Percentiles rank a stretch among this genome's conserved stretches.
Evolutionary conservation across 148 eudicot genomes (phyloP).

Genomic region (Rhododendron simsii): DNA sequence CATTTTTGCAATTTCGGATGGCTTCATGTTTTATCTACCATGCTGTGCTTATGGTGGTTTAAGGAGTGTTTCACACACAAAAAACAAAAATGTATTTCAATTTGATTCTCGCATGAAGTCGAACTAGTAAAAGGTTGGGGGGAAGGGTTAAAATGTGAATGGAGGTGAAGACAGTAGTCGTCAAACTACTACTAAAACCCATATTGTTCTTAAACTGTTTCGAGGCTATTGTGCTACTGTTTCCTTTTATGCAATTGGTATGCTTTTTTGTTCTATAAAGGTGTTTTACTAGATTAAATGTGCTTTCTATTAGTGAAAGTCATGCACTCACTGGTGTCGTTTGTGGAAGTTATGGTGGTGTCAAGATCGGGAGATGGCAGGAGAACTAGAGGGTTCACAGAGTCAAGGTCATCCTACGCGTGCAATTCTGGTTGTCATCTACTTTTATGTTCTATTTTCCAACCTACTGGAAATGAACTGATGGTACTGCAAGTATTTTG

Average conservation of each 20-base stretch:
- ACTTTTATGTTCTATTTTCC: neutral
- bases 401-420: no score
- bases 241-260: neutral
- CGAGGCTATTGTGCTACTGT: neutral
- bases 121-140: neutral
- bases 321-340: neutral
- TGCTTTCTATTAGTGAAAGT: neutral
- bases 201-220: neutral
- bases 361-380: neutral
- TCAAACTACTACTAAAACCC: neutral
- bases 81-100: neutral
- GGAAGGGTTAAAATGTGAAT: neutral
- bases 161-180: neutral
- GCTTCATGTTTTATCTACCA: neutral
- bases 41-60: neutral
- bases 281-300: neutral
- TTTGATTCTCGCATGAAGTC: neutral
- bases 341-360: neutral
- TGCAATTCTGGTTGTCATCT: neutral
- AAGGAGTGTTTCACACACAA: neutral
- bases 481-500: neutral
- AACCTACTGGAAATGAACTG: neutral
- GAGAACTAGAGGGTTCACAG: neutral
- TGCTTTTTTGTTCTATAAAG: neutral
- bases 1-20: conserved; percentile 1